phyloP scores from a whole-genome alignment of 306 rosid genomes.

The Canavalia ensiformis region DNA sequence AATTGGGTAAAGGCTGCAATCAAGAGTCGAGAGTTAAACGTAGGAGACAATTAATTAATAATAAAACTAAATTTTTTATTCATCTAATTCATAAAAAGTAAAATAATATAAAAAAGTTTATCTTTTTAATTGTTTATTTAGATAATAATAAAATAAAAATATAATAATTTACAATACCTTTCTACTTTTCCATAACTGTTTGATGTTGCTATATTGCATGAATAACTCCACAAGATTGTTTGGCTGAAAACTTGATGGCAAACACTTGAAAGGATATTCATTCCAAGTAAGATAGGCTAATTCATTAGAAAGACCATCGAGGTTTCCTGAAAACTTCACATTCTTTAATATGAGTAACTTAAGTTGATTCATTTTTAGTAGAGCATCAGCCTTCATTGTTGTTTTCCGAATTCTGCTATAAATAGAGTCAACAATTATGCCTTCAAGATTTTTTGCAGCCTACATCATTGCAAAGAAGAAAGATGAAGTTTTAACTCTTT shows the following conservation, averaged over 20 bases:
- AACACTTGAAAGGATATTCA: not conserved
- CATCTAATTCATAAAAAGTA: no score
- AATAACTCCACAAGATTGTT: not conserved
- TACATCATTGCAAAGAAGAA: not conserved
- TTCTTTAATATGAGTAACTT: not conserved
- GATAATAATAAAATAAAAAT: not conserved
- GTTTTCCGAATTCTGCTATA: not conserved
- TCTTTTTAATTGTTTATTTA: no score
- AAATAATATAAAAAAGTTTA: no score
- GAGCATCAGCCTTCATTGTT: not conserved
- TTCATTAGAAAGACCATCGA: not conserved
- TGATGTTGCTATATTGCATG: not conserved
- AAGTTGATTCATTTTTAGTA: not conserved
- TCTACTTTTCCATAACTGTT: constrained; percentile 10
- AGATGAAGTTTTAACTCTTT: not conserved
- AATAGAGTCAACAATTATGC: not conserved
- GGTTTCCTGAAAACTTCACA: not conserved
- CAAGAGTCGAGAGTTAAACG: not conserved
- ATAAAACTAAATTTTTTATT: no score
- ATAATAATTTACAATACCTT: not conserved
- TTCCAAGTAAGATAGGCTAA: not conserved
- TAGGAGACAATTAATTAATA: no score
- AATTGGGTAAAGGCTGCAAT: not conserved
- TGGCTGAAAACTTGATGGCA: constrained; percentile 9
- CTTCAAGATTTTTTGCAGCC: not conserved